A percentile compares a stretch with the other conserved stretches of the same genome.
phyloP scores from a whole-genome alignment of 192 early-diverging fungal genomes.

The Backusella luteola region DNA sequence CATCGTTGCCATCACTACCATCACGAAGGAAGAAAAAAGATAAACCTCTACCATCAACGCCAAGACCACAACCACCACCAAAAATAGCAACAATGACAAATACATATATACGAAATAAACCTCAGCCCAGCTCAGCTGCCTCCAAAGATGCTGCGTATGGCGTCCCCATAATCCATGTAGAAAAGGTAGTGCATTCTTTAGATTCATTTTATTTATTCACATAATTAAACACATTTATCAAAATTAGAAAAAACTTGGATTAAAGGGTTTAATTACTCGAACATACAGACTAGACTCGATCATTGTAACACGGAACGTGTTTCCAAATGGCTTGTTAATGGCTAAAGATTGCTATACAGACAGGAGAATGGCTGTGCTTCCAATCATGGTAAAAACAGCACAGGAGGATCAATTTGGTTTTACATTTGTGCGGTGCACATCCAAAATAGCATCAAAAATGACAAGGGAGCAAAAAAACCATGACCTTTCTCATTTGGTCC shows the following conservation, averaged over 20 bases:
- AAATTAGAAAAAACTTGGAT: neutral
- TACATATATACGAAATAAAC: neutral
- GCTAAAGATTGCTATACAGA: neutral
- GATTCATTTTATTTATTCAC: neutral
- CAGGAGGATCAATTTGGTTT: neutral
- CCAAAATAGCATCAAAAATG: neutral
- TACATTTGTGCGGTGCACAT: neutral
- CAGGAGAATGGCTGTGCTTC: neutral
- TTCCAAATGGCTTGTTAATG: constrained; percentile 3
- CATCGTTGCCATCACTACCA: neutral
- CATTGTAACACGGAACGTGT: neutral
- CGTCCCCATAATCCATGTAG: neutral
- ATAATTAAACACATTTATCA: neutral
- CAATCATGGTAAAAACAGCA: neutral
- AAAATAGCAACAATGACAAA: neutral
- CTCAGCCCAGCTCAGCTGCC: neutral
- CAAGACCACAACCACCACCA: neutral
- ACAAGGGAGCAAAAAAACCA: neutral
- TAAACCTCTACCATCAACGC: neutral
- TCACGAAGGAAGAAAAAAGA: neutral
- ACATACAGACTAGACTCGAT: neutral
- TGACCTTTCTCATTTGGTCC: neutral
- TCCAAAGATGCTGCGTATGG: neutral
- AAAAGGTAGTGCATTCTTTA: neutral
- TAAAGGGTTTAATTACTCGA: constrained; percentile 2